phyloP scores from a whole-genome alignment of 768 basidiomycete genomes.

The Daedaleopsis nitida region DNA sequence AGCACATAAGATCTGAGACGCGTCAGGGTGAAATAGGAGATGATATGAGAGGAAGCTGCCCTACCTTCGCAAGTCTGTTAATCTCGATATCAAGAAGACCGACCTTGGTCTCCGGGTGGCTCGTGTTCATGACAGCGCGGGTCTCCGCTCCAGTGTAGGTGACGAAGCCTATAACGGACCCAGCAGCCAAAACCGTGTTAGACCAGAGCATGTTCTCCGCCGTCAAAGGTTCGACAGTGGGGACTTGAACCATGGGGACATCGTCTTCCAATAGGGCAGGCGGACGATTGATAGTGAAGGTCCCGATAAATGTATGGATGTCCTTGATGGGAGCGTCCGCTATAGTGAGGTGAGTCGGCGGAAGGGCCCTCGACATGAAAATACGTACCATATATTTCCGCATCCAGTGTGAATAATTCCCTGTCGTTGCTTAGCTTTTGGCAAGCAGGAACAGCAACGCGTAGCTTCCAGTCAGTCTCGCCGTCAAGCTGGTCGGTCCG shows the following conservation, averaged over 20 bases:
- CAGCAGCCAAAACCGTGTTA: constrained; percentile 96
- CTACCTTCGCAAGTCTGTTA: constrained; percentile 91
- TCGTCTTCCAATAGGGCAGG: constrained; percentile 34
- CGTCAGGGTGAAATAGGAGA: neutral
- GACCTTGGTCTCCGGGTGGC: constrained; percentile 93
- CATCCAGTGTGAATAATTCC: constrained; percentile 64
- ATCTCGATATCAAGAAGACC: constrained; percentile 93
- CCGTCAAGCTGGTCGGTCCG: constrained; percentile 98
- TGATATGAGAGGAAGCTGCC: constrained; percentile 11
- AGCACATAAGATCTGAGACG: constrained; percentile 80
- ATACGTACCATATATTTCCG: constrained; percentile 82
- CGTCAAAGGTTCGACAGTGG: constrained; percentile 79
- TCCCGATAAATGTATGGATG: constrained; percentile 94
- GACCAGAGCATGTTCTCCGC: constrained; percentile 97
- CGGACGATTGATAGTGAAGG: constrained; percentile 73
- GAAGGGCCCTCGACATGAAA: constrained; percentile 11
- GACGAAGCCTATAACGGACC: constrained; percentile 89
- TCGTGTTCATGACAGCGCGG: constrained; percentile 98
- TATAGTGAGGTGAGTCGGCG: constrained; percentile 28
- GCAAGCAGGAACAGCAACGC: constrained; percentile 82
- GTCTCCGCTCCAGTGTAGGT: constrained; percentile 96
- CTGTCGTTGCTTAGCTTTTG: constrained; percentile 70
- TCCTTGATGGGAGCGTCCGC: constrained; percentile 97
- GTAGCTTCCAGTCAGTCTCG: constrained; percentile 98
- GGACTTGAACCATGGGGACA: constrained; percentile 40